Percentiles rank a stretch among this genome's conserved stretches.
phyloP scores from a whole-genome alignment of 2,329 filamentous ascomycete species.

The Scedosporium dehoogii region DNA sequence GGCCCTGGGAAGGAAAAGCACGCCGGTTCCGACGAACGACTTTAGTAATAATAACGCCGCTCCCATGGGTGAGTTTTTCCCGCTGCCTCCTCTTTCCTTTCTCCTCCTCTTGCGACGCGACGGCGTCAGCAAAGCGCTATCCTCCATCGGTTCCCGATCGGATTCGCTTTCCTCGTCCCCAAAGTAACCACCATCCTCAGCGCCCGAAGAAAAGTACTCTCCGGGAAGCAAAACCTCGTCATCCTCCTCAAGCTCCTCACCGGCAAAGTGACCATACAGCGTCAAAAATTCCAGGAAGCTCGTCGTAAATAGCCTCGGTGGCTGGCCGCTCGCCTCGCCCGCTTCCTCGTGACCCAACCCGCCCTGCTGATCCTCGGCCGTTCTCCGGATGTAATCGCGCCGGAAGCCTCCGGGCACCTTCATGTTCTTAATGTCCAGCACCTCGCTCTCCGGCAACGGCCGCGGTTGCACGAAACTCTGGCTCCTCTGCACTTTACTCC shows the following conservation, averaged over 20 bases:
- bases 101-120: slow-evolving; percentile 64
- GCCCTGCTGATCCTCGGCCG: slow-evolving; percentile 37
- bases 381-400: slow-evolving; percentile 75
- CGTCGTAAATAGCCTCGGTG: slow-evolving; percentile 66
- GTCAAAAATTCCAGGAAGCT: slow-evolving; percentile 95
- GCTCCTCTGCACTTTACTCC: slow-evolving; percentile 62
- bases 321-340: slow-evolving; percentile 15
- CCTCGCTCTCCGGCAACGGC: slow-evolving; percentile 69
- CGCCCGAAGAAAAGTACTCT: slow-evolving; percentile 82
- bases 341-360: slow-evolving; percentile 21
- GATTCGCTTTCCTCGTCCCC: slow-evolving; percentile 42
- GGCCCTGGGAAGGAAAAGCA: slow-evolving; percentile 83
- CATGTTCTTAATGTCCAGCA: slow-evolving; percentile 79
- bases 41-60: slow-evolving; percentile 84
- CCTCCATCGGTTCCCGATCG: slow-evolving; percentile 73
- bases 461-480: slow-evolving; percentile 77
- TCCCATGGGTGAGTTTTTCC: slow-evolving; percentile 68
- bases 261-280: slow-evolving; percentile 93
- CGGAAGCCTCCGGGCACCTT: slow-evolving; percentile 90
- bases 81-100: slow-evolving; percentile 62
- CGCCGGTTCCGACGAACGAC: slow-evolving; percentile 94
- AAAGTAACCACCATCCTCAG: slow-evolving; percentile 43
- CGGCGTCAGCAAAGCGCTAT: slow-evolving; percentile 73
- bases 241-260: slow-evolving; percentile 93
- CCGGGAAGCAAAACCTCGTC: slow-evolving; percentile 80